These are phyloP conservation scores for Pseudocercospora crystallina DNA, from an alignment of 2,329 filamentous ascomycete species.

Conservation along the genomic window DNA sequence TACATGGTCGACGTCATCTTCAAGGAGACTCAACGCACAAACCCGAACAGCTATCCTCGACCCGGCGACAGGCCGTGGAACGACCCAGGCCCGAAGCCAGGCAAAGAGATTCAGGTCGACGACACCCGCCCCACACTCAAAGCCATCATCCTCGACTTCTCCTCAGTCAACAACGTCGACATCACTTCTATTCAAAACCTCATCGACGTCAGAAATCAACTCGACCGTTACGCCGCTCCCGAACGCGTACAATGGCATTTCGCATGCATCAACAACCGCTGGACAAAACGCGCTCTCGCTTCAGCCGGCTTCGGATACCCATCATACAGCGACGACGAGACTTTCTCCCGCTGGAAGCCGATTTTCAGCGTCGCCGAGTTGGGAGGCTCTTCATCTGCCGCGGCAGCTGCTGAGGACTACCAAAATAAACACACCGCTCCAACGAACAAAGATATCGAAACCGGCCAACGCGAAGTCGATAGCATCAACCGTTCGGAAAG, in stretches of 20 bases:
- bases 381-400: constrained; percentile 68
- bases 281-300: constrained; percentile 88
- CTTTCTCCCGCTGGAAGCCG: constrained; percentile 78
- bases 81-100: constrained; percentile 73
- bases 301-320: constrained; percentile 88
- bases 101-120: constrained; percentile 46
- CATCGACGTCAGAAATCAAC: constrained; percentile 91
- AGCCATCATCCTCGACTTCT: constrained; percentile 92
- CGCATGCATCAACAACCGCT: constrained; percentile 87
- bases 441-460: constrained; percentile 34
- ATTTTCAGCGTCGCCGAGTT: constrained; percentile 92
- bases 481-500: constrained; percentile 29
- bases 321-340: constrained; percentile 50
- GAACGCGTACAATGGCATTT: constrained; percentile 92
- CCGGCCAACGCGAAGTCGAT: constrained; percentile 23
- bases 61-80: constrained; percentile 85
- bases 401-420: constrained; percentile 64
- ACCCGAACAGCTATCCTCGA: constrained; percentile 61
- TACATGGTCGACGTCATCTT: constrained; percentile 53
- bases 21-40: constrained; percentile 71
- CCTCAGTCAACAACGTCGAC: constrained; percentile 89
- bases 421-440: constrained; percentile 54
- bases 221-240: constrained; percentile 80
- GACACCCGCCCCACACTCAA: constrained; percentile 68
- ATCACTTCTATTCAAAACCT: constrained; percentile 88